Evolutionary conservation across 2,329 filamentous ascomycete species (phyloP), one percentile per base, ranked within the genome.

Genomic region (Thermothelomyces thermophilus): DNA sequence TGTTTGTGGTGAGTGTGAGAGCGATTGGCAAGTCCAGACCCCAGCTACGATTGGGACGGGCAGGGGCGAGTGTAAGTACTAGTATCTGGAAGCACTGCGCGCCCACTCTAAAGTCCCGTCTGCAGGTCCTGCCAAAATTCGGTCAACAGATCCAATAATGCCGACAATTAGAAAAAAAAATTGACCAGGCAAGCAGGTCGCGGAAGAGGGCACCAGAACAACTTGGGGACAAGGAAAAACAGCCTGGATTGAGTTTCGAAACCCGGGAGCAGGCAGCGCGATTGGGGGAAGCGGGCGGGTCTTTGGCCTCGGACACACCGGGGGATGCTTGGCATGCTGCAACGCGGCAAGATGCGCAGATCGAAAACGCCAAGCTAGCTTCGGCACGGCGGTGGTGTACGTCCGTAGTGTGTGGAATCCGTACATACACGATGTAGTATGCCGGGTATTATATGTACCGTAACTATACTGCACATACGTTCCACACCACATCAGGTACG

Each of bases 201-300:
- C 33, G 14, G 33, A 14, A 35, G 33, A 16, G 8, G 33, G 6
- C 13, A 35, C 8, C 34, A 49, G 49, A 48, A 43, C 43, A 43
- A 37, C 22, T 36, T 48, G 44, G 50, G 44, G 50, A 46, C 53
- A 48, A 49, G 43, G 35, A 46, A 47, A 43, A 47, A 43, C 37
- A 46, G 41, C 43, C 45, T 50, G 31, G 44, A 41, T 36, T 35
- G 35, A 42, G 51, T 53, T 51, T 41, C 39, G 39, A 41, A 41
- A 41, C 39, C 17, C 39, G 16, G 19, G 11, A 41, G 26, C 26
- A 24, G 39, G 39, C 39, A 30, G 17, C 28, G 41, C 36, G 36
- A 48, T 48, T 41, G 30, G 46, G 13, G 30, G 37, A 20, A 14
- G 35, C 10, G 14, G 19, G 5, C 9, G 26, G 22, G 28, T 34